Conservation (phyloP, 73 alveolate species). For the Symbiodinium pilosum region DNA sequence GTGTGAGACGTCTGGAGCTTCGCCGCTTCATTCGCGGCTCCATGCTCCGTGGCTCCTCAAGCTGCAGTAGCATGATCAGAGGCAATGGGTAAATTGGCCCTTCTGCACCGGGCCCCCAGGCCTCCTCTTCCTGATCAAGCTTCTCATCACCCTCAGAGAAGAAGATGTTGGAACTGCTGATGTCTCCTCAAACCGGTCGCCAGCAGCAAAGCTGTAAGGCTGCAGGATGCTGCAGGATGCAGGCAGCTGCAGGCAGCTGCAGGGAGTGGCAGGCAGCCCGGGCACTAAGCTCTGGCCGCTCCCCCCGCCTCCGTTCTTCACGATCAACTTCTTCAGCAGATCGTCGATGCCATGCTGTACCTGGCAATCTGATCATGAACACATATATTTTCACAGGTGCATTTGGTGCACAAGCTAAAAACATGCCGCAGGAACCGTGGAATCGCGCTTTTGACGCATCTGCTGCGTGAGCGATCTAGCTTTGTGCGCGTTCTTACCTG, state of each 20-base stretch:
- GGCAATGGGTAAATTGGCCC: too few relatives aligned
- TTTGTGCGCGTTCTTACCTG: conserved; percentile 70
- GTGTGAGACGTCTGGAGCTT: conserved; percentile 59
- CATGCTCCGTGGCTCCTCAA: not conserved
- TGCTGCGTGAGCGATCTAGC: conserved; percentile 86
- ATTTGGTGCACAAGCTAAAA: too few relatives aligned
- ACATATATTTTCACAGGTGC: too few relatives aligned
- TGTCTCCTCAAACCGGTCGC: conserved; percentile 35
- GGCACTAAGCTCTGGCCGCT: too few relatives aligned
- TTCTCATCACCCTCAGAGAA: conserved; percentile 94
- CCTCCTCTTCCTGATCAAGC: conserved; percentile 67
- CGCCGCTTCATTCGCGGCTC: conserved; percentile 77
- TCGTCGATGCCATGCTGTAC: conserved; percentile 95
- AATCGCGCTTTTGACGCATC: conserved; percentile 62
- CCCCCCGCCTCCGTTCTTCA: conserved; percentile 86
- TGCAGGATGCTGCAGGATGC: too few relatives aligned
- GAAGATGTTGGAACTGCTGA: conserved; percentile 76
- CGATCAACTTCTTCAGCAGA: conserved; percentile 54
- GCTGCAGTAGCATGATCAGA: too few relatives aligned
- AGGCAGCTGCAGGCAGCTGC: not conserved
- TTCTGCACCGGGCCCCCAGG: too few relatives aligned
- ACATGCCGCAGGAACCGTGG: conserved; percentile 37
- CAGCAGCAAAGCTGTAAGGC: not conserved
- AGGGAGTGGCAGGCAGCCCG: not conserved
- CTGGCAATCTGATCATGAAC: not conserved